phyloP scores from a whole-genome alignment of 768 basidiomycete species.

The Leccinum boreale region DNA sequence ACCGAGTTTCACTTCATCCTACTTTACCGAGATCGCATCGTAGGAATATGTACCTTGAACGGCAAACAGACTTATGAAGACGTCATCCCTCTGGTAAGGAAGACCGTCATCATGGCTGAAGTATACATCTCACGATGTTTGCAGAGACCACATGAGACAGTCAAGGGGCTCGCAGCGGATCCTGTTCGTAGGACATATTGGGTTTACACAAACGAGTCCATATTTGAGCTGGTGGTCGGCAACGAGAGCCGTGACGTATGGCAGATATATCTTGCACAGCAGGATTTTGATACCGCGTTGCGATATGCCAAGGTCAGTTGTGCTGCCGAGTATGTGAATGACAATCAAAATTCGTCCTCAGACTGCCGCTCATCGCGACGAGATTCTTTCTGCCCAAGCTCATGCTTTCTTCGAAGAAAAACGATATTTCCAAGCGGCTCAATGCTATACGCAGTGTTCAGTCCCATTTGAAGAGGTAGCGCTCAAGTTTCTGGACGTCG shows the following conservation, averaged over 20 bases:
- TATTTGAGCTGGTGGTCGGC: constrained; percentile 81
- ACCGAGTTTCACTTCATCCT: constrained; percentile 93
- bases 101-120: background rate
- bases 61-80: constrained; percentile 86
- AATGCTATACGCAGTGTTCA: constrained; percentile 87
- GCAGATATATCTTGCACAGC: constrained; percentile 82
- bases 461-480: constrained; percentile 88
- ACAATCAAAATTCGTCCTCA: constrained; percentile 29
- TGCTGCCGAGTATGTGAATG: background rate
- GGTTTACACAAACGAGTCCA: constrained; percentile 85
- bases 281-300: constrained; percentile 74
- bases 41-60: constrained; percentile 75
- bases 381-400: constrained; percentile 80
- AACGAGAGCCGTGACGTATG: constrained; percentile 96
- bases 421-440: constrained; percentile 87
- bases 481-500: constrained; percentile 84
- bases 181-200: constrained; percentile 89
- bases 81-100: constrained; percentile 67
- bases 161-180: constrained; percentile 77
- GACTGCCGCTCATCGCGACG: constrained; percentile 86
- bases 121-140: constrained; percentile 4
- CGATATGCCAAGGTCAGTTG: constrained; percentile 72
- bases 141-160: constrained; percentile 73
- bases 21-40: constrained; percentile 74
- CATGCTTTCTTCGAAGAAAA: constrained; percentile 73